These are phyloP conservation scores for Aspergillus bertholletiae DNA, from an alignment of 495 filamentous ascomycete species.

Conservation along the genomic window DNA sequence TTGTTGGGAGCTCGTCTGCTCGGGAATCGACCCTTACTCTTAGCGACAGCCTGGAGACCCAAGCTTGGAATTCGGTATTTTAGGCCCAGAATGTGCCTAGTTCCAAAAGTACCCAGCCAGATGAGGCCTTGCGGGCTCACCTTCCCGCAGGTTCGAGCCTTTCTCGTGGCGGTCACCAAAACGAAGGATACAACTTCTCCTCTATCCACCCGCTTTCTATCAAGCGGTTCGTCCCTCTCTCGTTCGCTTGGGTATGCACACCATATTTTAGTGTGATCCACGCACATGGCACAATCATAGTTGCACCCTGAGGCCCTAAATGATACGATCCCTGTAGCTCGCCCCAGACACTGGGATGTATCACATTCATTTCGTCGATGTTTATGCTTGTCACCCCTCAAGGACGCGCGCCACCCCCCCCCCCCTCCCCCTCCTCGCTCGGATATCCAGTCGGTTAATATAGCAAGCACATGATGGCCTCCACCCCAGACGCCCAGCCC, in stretches of 20 bases:
- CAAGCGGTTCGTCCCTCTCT: conserved; percentile 1
- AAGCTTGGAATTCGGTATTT: conserved; percentile 2
- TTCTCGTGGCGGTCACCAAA: conserved; percentile 2
- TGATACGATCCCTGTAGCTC: conserved; percentile 7
- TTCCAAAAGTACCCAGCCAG: conserved; percentile 12
- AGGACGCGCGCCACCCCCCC: conserved; percentile 10
- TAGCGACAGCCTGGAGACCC: conserved; percentile 5
- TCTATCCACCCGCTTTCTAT: conserved; percentile 11
- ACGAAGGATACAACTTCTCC: conserved; percentile 8
- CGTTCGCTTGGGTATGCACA: conserved; percentile 8
- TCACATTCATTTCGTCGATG: conserved; percentile 2
- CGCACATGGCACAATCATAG: conserved; percentile 22
- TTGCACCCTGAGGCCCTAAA: conserved; percentile 9
- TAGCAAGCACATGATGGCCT: conserved; percentile 14
- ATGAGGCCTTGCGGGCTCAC: conserved; percentile 4
- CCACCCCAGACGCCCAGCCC: conserved; percentile 13
- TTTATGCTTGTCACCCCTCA: conserved; percentile 1
- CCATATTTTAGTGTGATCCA: conserved; percentile 15
- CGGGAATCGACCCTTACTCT: conserved; percentile 1
- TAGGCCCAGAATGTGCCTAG: conserved; percentile 8
- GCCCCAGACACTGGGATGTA: conserved; percentile 15
- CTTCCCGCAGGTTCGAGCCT: conserved; percentile 4
- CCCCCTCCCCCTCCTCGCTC: too few relatives aligned
- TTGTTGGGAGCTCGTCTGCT: conserved; percentile 8
- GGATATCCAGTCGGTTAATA: conserved; percentile 3